phyloP scores from a whole-genome alignment of 1,139 yeast genomes.

The Schwanniomyces etchellsii region DNA sequence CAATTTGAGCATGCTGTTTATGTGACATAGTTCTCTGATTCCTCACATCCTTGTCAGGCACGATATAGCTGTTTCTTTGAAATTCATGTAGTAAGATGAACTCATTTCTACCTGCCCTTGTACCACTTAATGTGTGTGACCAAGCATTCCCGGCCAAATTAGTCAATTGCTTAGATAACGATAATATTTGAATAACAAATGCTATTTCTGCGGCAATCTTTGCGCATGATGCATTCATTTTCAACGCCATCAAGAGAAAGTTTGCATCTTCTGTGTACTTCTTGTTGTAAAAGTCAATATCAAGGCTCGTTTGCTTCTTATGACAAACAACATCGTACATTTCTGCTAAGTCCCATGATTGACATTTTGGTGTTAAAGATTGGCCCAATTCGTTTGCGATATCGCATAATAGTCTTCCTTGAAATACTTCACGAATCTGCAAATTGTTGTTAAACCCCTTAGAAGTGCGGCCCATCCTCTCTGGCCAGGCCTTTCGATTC shows the following conservation, averaged over 20 bases:
- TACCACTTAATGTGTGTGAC: conserved; percentile 92
- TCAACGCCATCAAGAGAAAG: conserved; percentile 62
- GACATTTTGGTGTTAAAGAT: conserved; percentile 85
- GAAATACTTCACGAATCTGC: conserved; percentile 61
- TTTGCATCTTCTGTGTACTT: conserved; percentile 64
- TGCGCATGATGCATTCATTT: conserved; percentile 68
- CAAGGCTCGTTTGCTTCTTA: conserved; percentile 56
- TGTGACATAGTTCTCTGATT: conserved; percentile 37
- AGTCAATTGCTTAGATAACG: conserved; percentile 87
- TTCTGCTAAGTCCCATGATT: conserved; percentile 92
- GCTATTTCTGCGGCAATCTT: conserved; percentile 72
- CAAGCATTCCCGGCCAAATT: conserved; percentile 96
- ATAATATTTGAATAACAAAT: conserved; percentile 75
- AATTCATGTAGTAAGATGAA: conserved; percentile 91
- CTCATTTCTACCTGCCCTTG: conserved; percentile 95
- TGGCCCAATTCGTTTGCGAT: conserved; percentile 94
- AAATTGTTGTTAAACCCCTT: conserved; percentile 40
- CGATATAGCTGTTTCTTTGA: conserved; percentile 69
- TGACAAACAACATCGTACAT: conserved; percentile 78
- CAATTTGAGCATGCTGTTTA: conserved; percentile 34
- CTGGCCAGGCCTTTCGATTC: conserved; percentile 72
- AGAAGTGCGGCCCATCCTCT: conserved; percentile 48
- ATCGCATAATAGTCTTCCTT: conserved; percentile 89
- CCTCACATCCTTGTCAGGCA: conserved; percentile 78
- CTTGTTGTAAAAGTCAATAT: conserved; percentile 66